Percentiles rank a stretch among this genome's conserved stretches.
Conservation (phyloP, 2,329 filamentous ascomycete genomes). For the Drechslerella dactyloides region DNA sequence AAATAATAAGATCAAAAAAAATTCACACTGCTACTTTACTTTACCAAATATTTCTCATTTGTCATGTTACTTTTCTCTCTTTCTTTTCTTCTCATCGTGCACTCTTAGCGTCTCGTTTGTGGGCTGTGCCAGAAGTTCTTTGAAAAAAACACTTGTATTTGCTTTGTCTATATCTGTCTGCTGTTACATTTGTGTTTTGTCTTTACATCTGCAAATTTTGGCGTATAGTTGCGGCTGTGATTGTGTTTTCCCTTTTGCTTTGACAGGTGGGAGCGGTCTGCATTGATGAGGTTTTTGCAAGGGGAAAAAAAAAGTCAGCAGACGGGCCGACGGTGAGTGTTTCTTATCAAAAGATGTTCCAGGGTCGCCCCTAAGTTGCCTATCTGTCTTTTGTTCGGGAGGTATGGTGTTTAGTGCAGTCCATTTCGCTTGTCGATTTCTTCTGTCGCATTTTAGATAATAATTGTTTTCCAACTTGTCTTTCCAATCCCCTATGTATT, state of each 20-base stretch:
- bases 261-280: neutral
- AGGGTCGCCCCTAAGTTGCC: neutral
- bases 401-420: neutral
- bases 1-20: neutral
- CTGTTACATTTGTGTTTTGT: slow-evolving; percentile 34
- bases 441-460: neutral
- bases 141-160: slow-evolving; percentile 3
- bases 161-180: slow-evolving; percentile 11
- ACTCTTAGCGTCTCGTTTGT: slow-evolving; percentile 47
- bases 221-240: slow-evolving; percentile 32
- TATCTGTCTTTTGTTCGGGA: slow-evolving; percentile 13
- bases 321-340: slow-evolving; percentile 23
- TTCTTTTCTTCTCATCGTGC: slow-evolving; percentile 18
- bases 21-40: neutral
- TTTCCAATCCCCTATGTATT: neutral
- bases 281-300: neutral
- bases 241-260: slow-evolving; percentile 2
- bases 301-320: slow-evolving; percentile 16
- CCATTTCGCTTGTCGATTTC: neutral
- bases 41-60: neutral
- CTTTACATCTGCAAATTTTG: slow-evolving; percentile 22
- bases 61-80: neutral
- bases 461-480: neutral
- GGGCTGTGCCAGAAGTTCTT: slow-evolving; percentile 6
- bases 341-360: slow-evolving; percentile 8